Evolutionary conservation across 2,329 filamentous ascomycete genomes (phyloP).

Genomic region (Clonostachys chloroleuca): DNA sequence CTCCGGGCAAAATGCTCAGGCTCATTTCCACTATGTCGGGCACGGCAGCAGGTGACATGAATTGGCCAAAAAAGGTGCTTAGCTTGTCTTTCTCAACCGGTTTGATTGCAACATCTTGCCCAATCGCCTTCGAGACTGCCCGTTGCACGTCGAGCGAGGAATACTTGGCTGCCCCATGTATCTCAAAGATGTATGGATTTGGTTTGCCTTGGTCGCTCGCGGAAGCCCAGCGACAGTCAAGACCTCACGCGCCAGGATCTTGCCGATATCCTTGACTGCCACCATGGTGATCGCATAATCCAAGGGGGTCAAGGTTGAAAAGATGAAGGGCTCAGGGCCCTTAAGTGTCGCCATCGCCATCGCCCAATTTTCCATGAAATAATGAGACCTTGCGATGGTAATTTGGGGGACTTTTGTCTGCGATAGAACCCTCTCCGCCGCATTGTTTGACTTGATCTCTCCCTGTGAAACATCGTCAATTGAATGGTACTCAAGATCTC

Average conservation of each 20-base stretch:
- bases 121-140: slow-evolving; percentile 16
- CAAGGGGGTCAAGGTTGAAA: slow-evolving; percentile 23
- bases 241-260: neutral
- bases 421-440: slow-evolving; percentile 17
- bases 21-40: slow-evolving; percentile 21
- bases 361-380: slow-evolving; percentile 34
- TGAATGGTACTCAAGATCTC: neutral
- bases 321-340: slow-evolving; percentile 18
- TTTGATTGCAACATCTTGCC: slow-evolving; percentile 15
- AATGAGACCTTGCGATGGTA: slow-evolving; percentile 22
- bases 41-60: slow-evolving; percentile 15
- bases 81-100: slow-evolving; percentile 16
- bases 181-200: slow-evolving; percentile 20
- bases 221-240: neutral
- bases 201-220: neutral
- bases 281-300: slow-evolving; percentile 24
- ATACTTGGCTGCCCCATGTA: slow-evolving; percentile 20
- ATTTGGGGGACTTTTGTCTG: slow-evolving; percentile 10
- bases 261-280: slow-evolving; percentile 14
- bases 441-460: slow-evolving; percentile 27
- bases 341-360: slow-evolving; percentile 15
- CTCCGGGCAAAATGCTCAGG: slow-evolving; percentile 16
- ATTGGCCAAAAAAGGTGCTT: slow-evolving; percentile 7
- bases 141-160: slow-evolving; percentile 17
- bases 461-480: slow-evolving; percentile 14